Conservation (phyloP, 2,329 filamentous ascomycete genomes). For the Venturia carpophila region DNA sequence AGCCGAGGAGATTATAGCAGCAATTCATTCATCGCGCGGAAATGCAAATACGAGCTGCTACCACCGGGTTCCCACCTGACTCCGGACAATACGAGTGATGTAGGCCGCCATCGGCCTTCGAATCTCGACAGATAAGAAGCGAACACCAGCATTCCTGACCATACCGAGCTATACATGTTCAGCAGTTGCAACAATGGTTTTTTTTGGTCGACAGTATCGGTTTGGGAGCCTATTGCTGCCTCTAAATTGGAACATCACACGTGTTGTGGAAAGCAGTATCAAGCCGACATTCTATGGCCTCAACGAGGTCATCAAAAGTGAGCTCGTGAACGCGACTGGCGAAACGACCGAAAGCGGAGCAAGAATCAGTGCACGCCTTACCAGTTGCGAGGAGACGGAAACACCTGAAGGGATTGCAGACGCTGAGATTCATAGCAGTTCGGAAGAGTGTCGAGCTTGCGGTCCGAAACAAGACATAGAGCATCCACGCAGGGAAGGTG, state of each 20-base stretch:
- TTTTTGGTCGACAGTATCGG: background rate
- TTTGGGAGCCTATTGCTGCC: background rate
- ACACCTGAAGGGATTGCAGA: background rate
- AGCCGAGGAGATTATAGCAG: background rate
- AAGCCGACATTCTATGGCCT: background rate
- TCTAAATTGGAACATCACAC: slow-evolving; percentile 9
- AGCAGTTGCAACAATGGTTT: background rate
- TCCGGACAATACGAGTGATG: background rate
- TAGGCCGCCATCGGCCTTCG: background rate
- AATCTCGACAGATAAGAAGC: background rate
- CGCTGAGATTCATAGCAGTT: background rate
- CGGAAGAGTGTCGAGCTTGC: background rate
- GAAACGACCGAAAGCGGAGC: background rate
- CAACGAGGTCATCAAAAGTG: background rate
- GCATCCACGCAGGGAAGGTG: background rate
- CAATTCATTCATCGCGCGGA: background rate
- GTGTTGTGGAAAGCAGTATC: slow-evolving; percentile 1
- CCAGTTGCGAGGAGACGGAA: background rate
- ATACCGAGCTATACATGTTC: slow-evolving; percentile 8
- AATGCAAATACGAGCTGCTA: background rate
- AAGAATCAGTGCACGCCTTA: background rate
- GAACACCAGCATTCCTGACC: background rate
- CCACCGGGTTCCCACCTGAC: background rate
- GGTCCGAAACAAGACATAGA: background rate
- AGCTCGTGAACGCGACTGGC: background rate